phyloP scores from a whole-genome alignment of 2,329 filamentous ascomycete species.

The Colletotrichum sp. region DNA sequence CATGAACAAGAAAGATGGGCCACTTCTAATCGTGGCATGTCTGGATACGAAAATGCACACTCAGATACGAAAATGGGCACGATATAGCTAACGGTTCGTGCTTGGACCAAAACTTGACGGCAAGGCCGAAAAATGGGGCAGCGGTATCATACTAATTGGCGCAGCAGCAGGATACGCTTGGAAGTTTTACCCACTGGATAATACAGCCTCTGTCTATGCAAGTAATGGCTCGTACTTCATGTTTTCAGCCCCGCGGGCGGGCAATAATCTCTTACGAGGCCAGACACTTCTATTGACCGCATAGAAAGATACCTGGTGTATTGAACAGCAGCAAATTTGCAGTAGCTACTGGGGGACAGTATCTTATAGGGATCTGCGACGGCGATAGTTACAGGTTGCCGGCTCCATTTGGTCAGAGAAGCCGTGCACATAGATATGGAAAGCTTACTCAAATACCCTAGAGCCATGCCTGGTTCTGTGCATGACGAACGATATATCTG shows the following conservation, averaged over 20 bases:
- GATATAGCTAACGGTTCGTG: background rate
- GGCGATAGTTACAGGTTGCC: too few relatives aligned
- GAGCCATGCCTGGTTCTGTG: background rate
- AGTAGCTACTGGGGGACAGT: too few relatives aligned
- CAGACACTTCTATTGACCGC: too few relatives aligned
- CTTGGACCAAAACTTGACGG: background rate
- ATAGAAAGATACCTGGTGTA: too few relatives aligned
- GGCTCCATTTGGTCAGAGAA: background rate
- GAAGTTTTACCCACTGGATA: background rate
- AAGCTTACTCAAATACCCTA: too few relatives aligned
- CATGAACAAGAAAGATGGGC: background rate
- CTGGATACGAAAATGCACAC: background rate
- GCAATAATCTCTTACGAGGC: too few relatives aligned
- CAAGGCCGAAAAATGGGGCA: background rate
- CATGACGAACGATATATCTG: background rate
- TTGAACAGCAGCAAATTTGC: too few relatives aligned
- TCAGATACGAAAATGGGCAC: background rate
- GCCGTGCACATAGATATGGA: too few relatives aligned
- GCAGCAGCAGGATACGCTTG: background rate
- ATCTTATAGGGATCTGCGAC: too few relatives aligned
- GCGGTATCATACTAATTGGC: background rate
- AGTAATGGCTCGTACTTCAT: background rate
- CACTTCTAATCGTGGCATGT: background rate
- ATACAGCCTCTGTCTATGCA: background rate
- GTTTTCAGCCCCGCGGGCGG: background rate